Percentiles rank a stretch among this genome's conserved stretches.
These are phyloP conservation scores for Arthroderma uncinatum DNA, from an alignment of 2,329 filamentous ascomycete genomes.

Conservation along the genomic window DNA sequence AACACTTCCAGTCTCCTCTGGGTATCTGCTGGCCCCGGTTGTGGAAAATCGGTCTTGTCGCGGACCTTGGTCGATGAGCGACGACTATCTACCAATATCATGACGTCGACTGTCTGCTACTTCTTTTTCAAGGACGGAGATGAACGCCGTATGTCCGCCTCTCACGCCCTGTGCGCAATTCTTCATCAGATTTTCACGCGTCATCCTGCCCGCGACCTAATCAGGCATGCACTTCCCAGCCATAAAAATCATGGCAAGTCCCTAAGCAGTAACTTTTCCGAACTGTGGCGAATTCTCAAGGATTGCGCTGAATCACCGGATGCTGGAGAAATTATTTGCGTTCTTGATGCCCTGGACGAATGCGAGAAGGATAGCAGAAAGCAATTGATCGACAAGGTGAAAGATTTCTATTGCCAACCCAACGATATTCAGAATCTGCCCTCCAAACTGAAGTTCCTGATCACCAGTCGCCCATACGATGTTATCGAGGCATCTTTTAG, in stretches of 20 bases:
- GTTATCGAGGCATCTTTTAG: slow-evolving; percentile 14
- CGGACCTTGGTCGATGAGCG: slow-evolving; percentile 28
- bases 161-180: slow-evolving; percentile 26
- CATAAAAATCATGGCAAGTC: slow-evolving; percentile 16
- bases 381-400: slow-evolving; percentile 19
- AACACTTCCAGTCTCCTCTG: slow-evolving; percentile 21
- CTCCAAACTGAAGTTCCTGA: slow-evolving; percentile 28
- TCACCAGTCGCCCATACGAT: slow-evolving; percentile 20
- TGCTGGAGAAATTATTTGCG: slow-evolving; percentile 23
- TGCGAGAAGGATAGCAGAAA: slow-evolving; percentile 20
- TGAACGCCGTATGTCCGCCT: slow-evolving; percentile 24
- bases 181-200: slow-evolving; percentile 30
- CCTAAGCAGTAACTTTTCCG: slow-evolving; percentile 17
- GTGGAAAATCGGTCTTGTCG: slow-evolving; percentile 36
- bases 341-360: slow-evolving; percentile 37
- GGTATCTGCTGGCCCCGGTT: slow-evolving; percentile 37
- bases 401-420: slow-evolving; percentile 11
- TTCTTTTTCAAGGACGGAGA: slow-evolving; percentile 39
- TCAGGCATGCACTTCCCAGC: slow-evolving; percentile 11
- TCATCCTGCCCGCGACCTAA: slow-evolving; percentile 12
- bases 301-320: slow-evolving; percentile 8
- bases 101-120: slow-evolving; percentile 26
- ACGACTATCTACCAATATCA: slow-evolving; percentile 12
- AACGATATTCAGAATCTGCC: no score
- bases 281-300: slow-evolving; percentile 26